phyloP scores from a whole-genome alignment of 306 rosid genomes.

The Hylodesmum podocarpum region DNA sequence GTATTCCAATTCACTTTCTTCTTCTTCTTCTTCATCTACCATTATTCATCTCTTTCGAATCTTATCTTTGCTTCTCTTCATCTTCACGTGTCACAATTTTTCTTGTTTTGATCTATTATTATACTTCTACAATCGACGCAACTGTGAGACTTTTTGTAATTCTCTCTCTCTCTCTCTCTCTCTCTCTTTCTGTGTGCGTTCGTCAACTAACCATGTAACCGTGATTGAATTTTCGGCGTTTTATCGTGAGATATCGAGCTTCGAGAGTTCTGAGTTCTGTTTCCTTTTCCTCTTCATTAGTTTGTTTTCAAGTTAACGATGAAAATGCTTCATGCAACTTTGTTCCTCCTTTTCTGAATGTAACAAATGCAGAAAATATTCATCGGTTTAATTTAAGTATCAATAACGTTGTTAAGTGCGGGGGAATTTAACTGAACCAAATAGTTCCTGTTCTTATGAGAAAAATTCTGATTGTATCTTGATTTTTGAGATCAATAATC shows the following conservation, averaged over 20 bases:
- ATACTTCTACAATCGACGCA: neutral
- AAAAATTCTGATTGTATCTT: neutral
- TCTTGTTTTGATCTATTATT: neutral
- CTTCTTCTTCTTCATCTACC: no score
- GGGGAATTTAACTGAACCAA: no score
- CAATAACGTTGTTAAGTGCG: no score
- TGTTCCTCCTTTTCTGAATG: neutral
- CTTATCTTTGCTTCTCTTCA: neutral
- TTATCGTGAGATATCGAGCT: neutral
- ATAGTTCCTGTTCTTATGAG: no score
- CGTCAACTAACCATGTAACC: slow-evolving; percentile 22
- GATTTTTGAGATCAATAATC: neutral
- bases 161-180: no score
- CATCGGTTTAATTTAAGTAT: no score
- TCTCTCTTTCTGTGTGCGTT: neutral
- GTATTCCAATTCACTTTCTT: slow-evolving; percentile 25
- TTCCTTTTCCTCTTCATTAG: neutral
- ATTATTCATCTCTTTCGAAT: neutral
- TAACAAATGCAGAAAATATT: neutral
- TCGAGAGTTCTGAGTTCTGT: neutral
- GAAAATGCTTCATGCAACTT: neutral
- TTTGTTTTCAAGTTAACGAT: neutral
- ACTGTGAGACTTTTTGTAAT: neutral
- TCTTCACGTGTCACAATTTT: neutral
- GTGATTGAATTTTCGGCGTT: neutral